Percentiles rank a stretch among this genome's conserved stretches.
Conservation (phyloP, 305 asterid genomes). For the Solanum hybrid region DNA sequence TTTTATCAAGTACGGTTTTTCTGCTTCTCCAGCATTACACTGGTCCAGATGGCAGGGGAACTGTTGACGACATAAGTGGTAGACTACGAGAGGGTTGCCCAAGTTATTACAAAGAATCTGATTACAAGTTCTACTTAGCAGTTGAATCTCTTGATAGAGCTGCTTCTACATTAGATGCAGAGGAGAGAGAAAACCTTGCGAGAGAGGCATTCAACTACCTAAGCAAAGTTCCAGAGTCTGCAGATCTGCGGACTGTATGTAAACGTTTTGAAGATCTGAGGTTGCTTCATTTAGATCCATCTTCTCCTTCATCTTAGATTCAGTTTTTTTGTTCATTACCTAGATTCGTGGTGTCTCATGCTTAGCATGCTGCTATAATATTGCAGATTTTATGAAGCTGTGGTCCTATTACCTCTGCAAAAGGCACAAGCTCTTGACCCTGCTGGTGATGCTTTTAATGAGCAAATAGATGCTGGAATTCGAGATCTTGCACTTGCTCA, state of each 20-base stretch:
- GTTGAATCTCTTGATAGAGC: slow-evolving; percentile 98
- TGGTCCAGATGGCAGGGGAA: slow-evolving; percentile 98
- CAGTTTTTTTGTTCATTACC: background rate
- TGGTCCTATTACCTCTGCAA: slow-evolving; percentile 82
- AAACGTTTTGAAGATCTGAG: slow-evolving; percentile 94
- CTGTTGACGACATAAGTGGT: slow-evolving; percentile 88
- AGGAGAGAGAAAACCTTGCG: slow-evolving; percentile 76
- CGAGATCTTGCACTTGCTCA: slow-evolving; percentile 75
- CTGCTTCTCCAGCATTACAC: slow-evolving; percentile 73
- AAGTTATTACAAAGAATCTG: slow-evolving; percentile 86
- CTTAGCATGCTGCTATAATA: slow-evolving; percentile 15
- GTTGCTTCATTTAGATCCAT: slow-evolving; percentile 28
- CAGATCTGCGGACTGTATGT: slow-evolving; percentile 86
- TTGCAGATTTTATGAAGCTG: slow-evolving; percentile 98
- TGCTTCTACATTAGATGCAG: slow-evolving; percentile 52
- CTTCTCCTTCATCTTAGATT: slow-evolving; percentile 7
- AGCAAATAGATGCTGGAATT: slow-evolving; percentile 64
- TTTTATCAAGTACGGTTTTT: slow-evolving; percentile 6
- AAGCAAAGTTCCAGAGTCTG: slow-evolving; percentile 81
- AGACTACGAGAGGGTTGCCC: slow-evolving; percentile 90
- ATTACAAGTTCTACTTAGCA: slow-evolving; percentile 87
- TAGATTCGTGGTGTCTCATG: slow-evolving; percentile 12
- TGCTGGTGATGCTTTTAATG: slow-evolving; percentile 84
- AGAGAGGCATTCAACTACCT: slow-evolving; percentile 86
- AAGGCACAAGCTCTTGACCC: slow-evolving; percentile 93